phyloP scores from a whole-genome alignment of 1,139 yeast species.

The Saccharomyces hybrid region DNA sequence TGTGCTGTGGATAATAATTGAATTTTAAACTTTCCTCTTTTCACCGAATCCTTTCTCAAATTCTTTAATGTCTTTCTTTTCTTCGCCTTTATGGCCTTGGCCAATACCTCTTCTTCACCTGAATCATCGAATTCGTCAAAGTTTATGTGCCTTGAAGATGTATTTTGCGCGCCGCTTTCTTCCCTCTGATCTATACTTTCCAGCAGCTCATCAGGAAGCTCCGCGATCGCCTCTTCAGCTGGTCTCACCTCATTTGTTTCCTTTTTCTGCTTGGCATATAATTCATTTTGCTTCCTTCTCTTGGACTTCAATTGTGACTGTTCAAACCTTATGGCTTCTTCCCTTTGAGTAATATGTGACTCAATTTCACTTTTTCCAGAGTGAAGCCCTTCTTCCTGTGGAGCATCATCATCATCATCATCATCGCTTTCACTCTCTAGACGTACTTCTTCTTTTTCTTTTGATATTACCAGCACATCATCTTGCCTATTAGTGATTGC shows the following conservation, averaged over 20 bases:
- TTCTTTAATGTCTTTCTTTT: slow-evolving; percentile 40
- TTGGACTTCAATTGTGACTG: slow-evolving; percentile 40
- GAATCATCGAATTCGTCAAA: slow-evolving; percentile 27
- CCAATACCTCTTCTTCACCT: slow-evolving; percentile 17
- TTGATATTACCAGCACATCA: neutral
- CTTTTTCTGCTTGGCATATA: slow-evolving; percentile 38
- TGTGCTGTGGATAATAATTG: slow-evolving; percentile 14
- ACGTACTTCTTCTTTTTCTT: neutral
- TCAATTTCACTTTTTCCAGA: slow-evolving; percentile 30
- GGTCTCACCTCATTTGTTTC: slow-evolving; percentile 18
- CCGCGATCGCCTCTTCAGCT: slow-evolving; percentile 21
- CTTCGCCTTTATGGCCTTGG: slow-evolving; percentile 32
- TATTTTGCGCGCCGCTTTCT: slow-evolving; percentile 8
- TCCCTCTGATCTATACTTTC: slow-evolving; percentile 17
- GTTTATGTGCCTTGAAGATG: slow-evolving; percentile 19
- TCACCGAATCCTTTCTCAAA: slow-evolving; percentile 35
- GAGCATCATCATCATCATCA: slow-evolving; percentile 31
- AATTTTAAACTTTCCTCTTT: slow-evolving; percentile 54
- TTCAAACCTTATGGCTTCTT: slow-evolving; percentile 34
- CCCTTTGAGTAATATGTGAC: slow-evolving; percentile 34
- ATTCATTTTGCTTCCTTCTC: slow-evolving; percentile 44
- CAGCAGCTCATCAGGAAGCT: slow-evolving; percentile 29
- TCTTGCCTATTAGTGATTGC: neutral
- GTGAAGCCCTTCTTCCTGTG: slow-evolving; percentile 35
- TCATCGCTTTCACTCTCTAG: slow-evolving; percentile 16